A percentile compares a stretch with the other conserved stretches of the same genome.
These are phyloP conservation scores for Aspergillus neoniger DNA, from an alignment of 2,329 filamentous ascomycete species.

Conservation along the genomic window DNA sequence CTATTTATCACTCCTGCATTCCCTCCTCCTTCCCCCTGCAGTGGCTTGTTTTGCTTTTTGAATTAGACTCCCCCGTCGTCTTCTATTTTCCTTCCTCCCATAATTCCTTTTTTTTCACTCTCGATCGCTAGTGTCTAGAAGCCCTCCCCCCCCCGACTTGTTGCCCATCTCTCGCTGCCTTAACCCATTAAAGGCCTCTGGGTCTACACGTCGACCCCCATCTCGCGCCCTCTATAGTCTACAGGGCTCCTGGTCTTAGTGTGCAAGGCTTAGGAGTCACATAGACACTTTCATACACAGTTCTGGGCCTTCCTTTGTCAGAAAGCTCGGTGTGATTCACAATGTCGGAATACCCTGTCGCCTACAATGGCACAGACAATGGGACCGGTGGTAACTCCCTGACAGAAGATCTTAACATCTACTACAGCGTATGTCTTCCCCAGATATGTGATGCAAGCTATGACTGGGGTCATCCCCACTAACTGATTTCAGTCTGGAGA, in stretches of 20 bases:
- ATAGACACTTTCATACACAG: background rate
- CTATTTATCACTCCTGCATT: constrained; percentile 19
- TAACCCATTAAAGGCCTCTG: background rate
- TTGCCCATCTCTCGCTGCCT: background rate
- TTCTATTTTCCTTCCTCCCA: constrained; percentile 2
- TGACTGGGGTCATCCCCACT: constrained; percentile 6
- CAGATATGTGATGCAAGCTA: background rate
- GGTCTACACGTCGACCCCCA: background rate
- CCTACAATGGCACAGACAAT: constrained; percentile 65
- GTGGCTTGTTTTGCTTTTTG: constrained; percentile 12
- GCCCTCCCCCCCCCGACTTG: background rate
- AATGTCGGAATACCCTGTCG: constrained; percentile 45
- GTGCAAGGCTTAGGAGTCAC: background rate
- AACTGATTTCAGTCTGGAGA: constrained; percentile 65
- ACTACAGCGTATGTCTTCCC: constrained; percentile 60
- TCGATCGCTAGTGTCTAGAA: background rate
- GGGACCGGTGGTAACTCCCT: constrained; percentile 67
- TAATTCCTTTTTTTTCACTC: background rate
- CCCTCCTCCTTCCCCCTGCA: constrained; percentile 10
- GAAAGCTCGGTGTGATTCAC: constrained; percentile 12
- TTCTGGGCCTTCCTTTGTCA: background rate
- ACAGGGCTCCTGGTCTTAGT: background rate
- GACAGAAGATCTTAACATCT: constrained; percentile 75
- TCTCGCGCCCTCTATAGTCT: background rate
- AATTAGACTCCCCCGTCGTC: background rate